Evolutionary conservation across 176 grass and related monocot genomes (phyloP).

Genomic region (Alloteropsis semialata): DNA sequence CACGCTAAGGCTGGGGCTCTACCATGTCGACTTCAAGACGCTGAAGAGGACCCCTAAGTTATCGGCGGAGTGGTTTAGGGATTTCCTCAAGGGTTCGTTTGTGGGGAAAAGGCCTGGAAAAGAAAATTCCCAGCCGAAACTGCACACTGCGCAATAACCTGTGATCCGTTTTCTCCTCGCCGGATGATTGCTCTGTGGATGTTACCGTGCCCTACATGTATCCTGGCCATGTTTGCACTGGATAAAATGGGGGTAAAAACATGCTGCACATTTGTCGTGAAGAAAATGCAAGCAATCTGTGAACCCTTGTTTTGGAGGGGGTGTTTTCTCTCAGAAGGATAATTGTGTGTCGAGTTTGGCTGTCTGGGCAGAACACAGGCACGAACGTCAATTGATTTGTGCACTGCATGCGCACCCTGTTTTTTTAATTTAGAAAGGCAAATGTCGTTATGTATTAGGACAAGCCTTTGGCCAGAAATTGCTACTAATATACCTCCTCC

Average conservation of each 20-base stretch:
- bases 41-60: constrained; percentile 45
- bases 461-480: no score
- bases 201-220: background rate
- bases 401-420: no score
- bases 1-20: constrained; percentile 47
- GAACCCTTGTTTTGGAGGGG: no score
- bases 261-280: background rate
- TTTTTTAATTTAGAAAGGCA: no score
- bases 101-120: background rate
- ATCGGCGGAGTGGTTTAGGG: constrained; percentile 48
- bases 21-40: constrained; percentile 61
- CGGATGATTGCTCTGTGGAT: background rate
- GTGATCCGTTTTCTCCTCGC: background rate
- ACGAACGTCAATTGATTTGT: no score
- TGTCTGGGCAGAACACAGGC: no score
- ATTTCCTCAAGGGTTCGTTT: constrained; percentile 45
- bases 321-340: no score
- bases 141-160: background rate
- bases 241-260: background rate
- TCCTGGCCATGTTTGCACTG: background rate
- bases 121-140: background rate
- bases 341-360: no score
- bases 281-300: no score
- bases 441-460: no score
- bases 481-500: no score